phyloP scores from a whole-genome alignment of 2,329 filamentous ascomycete genomes.

The Bipolaris cookei region DNA sequence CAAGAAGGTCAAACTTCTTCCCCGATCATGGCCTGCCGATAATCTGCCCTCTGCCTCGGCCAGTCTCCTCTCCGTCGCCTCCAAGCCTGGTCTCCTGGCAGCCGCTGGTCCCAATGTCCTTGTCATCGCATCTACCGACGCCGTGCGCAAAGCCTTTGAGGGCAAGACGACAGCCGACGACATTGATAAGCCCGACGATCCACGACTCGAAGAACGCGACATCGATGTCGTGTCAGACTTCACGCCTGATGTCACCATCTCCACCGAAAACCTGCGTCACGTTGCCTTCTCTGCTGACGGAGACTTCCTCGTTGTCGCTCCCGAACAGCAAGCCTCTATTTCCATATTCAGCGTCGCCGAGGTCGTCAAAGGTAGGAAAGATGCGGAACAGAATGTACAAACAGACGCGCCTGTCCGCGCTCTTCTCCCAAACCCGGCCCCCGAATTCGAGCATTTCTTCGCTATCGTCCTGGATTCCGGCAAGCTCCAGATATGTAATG shows the following conservation, averaged over 20 bases:
- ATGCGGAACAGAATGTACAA: slow-evolving; percentile 74
- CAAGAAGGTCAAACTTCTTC: slow-evolving; percentile 79
- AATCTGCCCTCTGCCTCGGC: slow-evolving; percentile 75
- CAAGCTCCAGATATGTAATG: slow-evolving; percentile 81
- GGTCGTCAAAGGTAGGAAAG: slow-evolving; percentile 65
- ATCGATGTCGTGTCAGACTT: slow-evolving; percentile 73
- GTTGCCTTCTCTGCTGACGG: slow-evolving; percentile 92
- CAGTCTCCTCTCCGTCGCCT: slow-evolving; percentile 83
- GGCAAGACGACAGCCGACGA: slow-evolving; percentile 45
- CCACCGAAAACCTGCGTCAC: slow-evolving; percentile 81
- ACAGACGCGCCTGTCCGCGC: slow-evolving; percentile 77
- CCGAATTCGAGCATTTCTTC: slow-evolving; percentile 74
- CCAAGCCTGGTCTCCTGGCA: slow-evolving; percentile 79
- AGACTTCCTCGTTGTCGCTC: slow-evolving; percentile 79
- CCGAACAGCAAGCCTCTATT: slow-evolving; percentile 79
- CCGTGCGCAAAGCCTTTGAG: slow-evolving; percentile 77
- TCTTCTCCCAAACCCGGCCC: slow-evolving; percentile 79
- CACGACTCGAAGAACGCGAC: slow-evolving; percentile 47
- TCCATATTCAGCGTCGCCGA: slow-evolving; percentile 78
- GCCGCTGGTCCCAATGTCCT: slow-evolving; percentile 85
- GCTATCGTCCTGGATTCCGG: slow-evolving; percentile 82
- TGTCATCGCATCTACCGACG: slow-evolving; percentile 76
- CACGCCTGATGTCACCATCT: slow-evolving; percentile 73
- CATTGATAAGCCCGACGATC: slow-evolving; percentile 11
- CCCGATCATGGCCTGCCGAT: slow-evolving; percentile 74